Evolutionary conservation across 805 yeast genomes (phyloP).

Genomic region (Komagataella kurtzmanii): DNA sequence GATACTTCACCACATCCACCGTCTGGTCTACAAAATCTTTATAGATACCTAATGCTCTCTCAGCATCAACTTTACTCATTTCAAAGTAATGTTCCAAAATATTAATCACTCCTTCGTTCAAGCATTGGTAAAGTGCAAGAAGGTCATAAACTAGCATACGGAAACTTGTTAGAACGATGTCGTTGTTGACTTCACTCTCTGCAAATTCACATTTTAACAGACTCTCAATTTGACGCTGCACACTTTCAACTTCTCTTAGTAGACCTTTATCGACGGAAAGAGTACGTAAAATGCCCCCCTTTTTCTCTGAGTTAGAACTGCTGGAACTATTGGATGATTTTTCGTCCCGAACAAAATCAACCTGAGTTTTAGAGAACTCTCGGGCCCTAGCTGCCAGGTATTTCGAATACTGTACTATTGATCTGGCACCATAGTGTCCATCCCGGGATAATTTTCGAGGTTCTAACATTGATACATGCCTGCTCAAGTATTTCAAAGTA

Average conservation of each 20-base stretch:
- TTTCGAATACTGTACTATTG: constrained; percentile 52
- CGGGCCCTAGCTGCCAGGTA: constrained; percentile 58
- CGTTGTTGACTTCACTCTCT: constrained; percentile 76
- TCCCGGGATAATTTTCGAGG: constrained; percentile 21
- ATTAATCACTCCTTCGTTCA: constrained; percentile 94
- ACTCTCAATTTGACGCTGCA: constrained; percentile 68
- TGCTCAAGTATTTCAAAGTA: constrained; percentile 55
- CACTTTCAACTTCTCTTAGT: constrained; percentile 73
- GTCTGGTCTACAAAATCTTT: constrained; percentile 79
- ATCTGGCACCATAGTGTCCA: constrained; percentile 23
- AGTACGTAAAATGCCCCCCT: constrained; percentile 48
- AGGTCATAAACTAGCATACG: constrained; percentile 84
- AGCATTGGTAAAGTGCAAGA: constrained; percentile 71
- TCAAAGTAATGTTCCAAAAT: constrained; percentile 91
- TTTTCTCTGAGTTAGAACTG: constrained; percentile 25
- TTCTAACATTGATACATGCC: constrained; percentile 48
- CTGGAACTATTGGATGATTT: constrained; percentile 12
- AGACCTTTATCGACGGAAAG: constrained; percentile 68
- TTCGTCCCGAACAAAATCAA: constrained; percentile 73
- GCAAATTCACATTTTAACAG: constrained; percentile 61
- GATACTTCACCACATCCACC: constrained; percentile 72
- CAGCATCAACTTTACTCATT: constrained; percentile 77
- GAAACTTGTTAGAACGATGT: constrained; percentile 72
- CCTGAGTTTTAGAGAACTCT: constrained; percentile 48
- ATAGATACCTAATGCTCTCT: constrained; percentile 73